phyloP scores from a whole-genome alignment of 2,329 filamentous ascomycete genomes.

The Talaromyces pinophilus region DNA sequence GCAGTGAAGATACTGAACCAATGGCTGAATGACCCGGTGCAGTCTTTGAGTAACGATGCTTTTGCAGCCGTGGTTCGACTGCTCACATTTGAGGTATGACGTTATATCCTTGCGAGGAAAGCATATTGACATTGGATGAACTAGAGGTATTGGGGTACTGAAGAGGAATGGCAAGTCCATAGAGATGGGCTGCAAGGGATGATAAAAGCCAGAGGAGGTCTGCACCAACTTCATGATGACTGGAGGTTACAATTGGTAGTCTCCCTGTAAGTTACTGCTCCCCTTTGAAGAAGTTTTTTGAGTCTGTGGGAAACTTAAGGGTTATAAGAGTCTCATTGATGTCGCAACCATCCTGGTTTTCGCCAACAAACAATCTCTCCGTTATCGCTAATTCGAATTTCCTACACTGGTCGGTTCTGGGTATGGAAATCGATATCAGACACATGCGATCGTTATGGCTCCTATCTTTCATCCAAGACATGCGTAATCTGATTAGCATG shows the following conservation, averaged over 20 bases:
- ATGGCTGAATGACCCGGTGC: slow-evolving; percentile 23
- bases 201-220: slow-evolving; percentile 38
- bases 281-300: neutral
- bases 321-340: slow-evolving; percentile 3
- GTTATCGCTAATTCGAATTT: neutral
- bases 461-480: slow-evolving; percentile 35
- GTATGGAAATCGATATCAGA: neutral
- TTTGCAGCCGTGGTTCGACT: slow-evolving; percentile 38
- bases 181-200: slow-evolving; percentile 36
- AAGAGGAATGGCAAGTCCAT: slow-evolving; percentile 37
- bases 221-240: slow-evolving; percentile 32
- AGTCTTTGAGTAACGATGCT: slow-evolving; percentile 39
- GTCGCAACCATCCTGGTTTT: slow-evolving; percentile 32
- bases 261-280: slow-evolving; percentile 8
- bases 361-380: slow-evolving; percentile 27
- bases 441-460: slow-evolving; percentile 33
- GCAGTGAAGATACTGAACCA: slow-evolving; percentile 14
- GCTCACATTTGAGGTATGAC: slow-evolving; percentile 37
- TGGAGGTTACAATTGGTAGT: slow-evolving; percentile 28
- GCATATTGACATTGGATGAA: neutral
- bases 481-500: slow-evolving; percentile 32
- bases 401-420: neutral
- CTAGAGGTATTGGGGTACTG: slow-evolving; percentile 39
- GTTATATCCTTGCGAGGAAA: neutral
- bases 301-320: neutral